Base-by-base conservation (phyloP, 208 protist species). In the Trypanosoma platydactyli region DNA sequence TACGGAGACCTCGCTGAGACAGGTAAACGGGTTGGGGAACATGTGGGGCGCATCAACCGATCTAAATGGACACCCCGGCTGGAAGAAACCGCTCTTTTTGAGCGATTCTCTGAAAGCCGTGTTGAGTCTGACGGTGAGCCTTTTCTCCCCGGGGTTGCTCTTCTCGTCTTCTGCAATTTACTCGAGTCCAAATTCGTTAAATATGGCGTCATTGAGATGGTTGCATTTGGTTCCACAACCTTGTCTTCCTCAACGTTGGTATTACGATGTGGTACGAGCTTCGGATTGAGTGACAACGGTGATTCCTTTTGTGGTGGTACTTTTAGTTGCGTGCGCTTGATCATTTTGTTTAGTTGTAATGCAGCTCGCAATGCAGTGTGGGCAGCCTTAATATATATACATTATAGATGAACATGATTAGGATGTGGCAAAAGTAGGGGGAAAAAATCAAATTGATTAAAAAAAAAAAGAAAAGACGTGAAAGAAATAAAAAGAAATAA, bases 261-360 rank as follows among this genome's bases (percentile, higher is more conserved):
- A 42, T 68, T 64, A 40, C 73, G 69, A 62, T 80, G 71, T 1
- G 83, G 86, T 64, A 78, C 78, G 11, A 89, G 72, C 61, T 82
- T 89, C 24, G 83, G 75, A 59, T 89, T 80, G n/a, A 86, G 53
- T 18, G 1, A 3, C 24, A 35, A 20, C 3, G 1, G 20, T n/a
- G 42, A 52, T 15, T 52, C 24, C 24, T 1, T 52, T 2, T 50
- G 15, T 38, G 33, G 9, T 38, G 33, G 3, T 11, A 11, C 33
- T 9, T 11, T 38, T 9, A 9, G 5, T 9, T 38, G 33, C 33
- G 33, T 38, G 33, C 9, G 9, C 33, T 3, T 38, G n/a, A n/a
- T 9, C 33, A 38, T 38, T 38, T 38, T 38, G 5, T 9, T 38
- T 38, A n/a, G n/a, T n/a, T n/a, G n/a, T n/a, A n/a, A n/a, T n/a